phyloP scores from a whole-genome alignment of 345 rosid genomes.

The Camelina hispida region DNA sequence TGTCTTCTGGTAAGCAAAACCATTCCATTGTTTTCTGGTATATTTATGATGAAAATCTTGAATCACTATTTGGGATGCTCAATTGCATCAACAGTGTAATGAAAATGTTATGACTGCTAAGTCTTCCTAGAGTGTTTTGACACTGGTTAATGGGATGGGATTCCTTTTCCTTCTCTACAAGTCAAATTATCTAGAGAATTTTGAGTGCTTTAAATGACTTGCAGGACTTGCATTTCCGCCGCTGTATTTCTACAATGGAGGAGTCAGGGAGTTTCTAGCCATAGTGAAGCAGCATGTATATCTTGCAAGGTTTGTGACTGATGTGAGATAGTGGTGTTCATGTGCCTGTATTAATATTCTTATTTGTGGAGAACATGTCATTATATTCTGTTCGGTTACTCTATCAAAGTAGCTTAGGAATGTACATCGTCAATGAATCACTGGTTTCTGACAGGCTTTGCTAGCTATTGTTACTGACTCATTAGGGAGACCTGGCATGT shows the following conservation, averaged over 20 bases:
- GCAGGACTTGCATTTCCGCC: conserved; percentile 95
- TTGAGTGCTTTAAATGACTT: conserved; percentile 23
- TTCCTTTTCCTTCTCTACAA: too few species aligned
- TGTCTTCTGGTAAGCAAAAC: conserved; percentile 74
- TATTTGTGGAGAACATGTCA: conserved; percentile 18
- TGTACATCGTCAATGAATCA: background rate
- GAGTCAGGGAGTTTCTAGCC: conserved; percentile 89
- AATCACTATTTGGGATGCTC: background rate
- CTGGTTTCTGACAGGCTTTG: conserved; percentile 8
- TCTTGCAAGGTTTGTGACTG: conserved; percentile 71
- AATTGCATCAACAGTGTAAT: background rate
- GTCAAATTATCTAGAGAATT: too few species aligned
- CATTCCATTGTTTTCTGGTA: background rate
- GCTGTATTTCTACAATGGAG: conserved; percentile 93
- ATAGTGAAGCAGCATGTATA: conserved; percentile 79
- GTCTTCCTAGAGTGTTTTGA: conserved; percentile 17
- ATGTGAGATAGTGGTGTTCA: background rate
- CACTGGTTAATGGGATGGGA: background rate
- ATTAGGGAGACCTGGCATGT: conserved; percentile 6
- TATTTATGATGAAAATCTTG: background rate
- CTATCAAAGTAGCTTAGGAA: conserved; percentile 22
- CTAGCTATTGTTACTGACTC: conserved; percentile 12
- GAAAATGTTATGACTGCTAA: too few species aligned
- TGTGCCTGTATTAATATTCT: conserved; percentile 15
- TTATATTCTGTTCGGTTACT: conserved; percentile 5